Conservation (phyloP, 169 alveolate species). For the Plasmodium fragile region DNA sequence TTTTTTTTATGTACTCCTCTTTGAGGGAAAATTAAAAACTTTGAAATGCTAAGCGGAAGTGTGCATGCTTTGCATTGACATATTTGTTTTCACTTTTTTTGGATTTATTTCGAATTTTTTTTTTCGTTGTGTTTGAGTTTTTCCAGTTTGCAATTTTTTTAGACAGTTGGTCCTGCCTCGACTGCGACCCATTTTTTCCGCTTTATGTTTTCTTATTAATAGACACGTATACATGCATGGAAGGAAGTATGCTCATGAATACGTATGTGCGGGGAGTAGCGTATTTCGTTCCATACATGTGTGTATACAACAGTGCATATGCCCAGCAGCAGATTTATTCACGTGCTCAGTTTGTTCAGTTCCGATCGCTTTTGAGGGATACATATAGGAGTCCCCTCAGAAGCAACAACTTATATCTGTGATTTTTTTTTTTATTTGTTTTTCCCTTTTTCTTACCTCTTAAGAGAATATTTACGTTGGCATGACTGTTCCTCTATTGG, state of each 20-base stretch:
- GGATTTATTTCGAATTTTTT: neutral
- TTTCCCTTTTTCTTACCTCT: neutral
- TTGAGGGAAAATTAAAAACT: neutral
- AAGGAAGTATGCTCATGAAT: neutral
- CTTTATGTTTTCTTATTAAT: constrained; percentile 8
- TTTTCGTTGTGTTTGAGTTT: neutral
- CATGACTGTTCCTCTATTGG: neutral
- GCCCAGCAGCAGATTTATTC: neutral
- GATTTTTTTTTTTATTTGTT: neutral
- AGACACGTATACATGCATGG: neutral
- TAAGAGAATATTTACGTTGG: neutral
- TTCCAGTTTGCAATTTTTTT: neutral
- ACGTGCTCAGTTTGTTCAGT: neutral
- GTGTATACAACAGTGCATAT: neutral
- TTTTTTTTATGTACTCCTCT: neutral
- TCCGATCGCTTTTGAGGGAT: neutral
- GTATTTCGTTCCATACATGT: neutral
- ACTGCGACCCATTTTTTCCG: constrained; percentile 8
- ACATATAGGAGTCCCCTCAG: neutral
- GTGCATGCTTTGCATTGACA: neutral
- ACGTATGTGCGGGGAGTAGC: neutral
- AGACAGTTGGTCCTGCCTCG: neutral
- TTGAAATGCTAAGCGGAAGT: neutral
- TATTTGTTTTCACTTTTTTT: neutral
- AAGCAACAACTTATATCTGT: neutral